phyloP scores from a whole-genome alignment of 495 filamentous ascomycete species.

The Penicillium riverlandense region DNA sequence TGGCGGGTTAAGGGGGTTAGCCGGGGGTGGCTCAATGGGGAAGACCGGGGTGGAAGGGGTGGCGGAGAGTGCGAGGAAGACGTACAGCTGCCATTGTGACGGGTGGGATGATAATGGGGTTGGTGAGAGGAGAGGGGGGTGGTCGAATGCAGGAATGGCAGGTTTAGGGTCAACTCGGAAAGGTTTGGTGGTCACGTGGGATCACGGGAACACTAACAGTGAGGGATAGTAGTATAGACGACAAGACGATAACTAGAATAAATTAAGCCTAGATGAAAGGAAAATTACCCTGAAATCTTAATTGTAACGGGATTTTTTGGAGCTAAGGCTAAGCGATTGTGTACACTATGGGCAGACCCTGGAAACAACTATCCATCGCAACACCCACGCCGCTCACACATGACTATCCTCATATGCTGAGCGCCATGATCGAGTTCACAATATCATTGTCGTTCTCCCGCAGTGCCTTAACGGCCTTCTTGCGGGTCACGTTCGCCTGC shows the following conservation, averaged over 20 bases:
- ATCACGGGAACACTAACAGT: conserved; percentile 24
- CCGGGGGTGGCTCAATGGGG: conserved; percentile 4
- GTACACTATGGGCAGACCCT: conserved; percentile 29
- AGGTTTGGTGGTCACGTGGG: conserved; percentile 45
- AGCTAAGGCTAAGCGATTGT: conserved; percentile 23
- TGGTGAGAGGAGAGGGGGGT: conserved; percentile 31
- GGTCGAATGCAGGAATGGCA: conserved; percentile 35
- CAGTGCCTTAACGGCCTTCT: conserved; percentile 97
- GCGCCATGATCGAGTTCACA: conserved; percentile 99
- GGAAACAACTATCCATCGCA: conserved; percentile 20
- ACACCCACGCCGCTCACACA: conserved; percentile 25
- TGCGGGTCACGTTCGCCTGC: conserved; percentile 89
- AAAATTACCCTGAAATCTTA: not conserved
- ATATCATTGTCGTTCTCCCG: conserved; percentile 99
- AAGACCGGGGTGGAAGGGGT: conserved; percentile 3
- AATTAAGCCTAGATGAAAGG: not conserved
- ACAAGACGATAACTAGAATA: too few relatives aligned
- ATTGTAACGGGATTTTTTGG: conserved; percentile 17
- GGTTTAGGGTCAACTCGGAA: conserved; percentile 37
- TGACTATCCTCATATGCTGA: conserved; percentile 69
- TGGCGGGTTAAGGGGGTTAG: conserved; percentile 23
- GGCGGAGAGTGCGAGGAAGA: conserved; percentile 21
- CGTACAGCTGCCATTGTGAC: conserved; percentile 85
- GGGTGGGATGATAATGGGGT: conserved; percentile 38
- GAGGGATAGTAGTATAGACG: not conserved